phyloP scores from a whole-genome alignment of 306 rosid species.

The Acmispon strigosus region DNA sequence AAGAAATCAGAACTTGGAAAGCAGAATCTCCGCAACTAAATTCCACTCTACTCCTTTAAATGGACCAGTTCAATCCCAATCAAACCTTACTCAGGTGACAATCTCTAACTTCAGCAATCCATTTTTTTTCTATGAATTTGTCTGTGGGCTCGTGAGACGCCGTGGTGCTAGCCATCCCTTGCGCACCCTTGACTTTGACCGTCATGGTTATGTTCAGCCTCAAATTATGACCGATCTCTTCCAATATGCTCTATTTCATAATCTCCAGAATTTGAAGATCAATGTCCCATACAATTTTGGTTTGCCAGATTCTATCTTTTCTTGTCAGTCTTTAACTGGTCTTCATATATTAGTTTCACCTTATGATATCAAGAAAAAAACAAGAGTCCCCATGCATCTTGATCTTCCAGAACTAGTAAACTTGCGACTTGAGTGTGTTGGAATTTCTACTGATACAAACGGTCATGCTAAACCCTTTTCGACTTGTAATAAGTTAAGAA shows the following conservation, averaged over 20 bases:
- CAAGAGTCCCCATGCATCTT: not conserved
- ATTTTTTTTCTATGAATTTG: not conserved
- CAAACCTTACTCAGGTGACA: not conserved
- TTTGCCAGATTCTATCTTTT: not conserved
- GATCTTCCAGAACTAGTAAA: not conserved
- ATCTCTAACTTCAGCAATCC: not conserved
- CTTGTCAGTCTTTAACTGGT: not conserved
- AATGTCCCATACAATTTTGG: constrained; percentile 8
- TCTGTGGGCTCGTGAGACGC: not conserved
- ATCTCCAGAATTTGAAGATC: not conserved
- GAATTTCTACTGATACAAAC: not conserved
- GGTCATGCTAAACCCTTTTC: constrained; percentile 15
- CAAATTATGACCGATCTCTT: not conserved
- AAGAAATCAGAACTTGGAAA: not conserved
- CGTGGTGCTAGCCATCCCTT: not conserved
- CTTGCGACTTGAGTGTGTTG: not conserved
- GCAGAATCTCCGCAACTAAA: not conserved
- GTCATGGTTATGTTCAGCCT: not conserved
- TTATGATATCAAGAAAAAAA: not conserved
- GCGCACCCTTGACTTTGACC: not conserved
- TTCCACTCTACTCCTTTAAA: not conserved
- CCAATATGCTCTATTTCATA: not conserved
- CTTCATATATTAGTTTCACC: not conserved
- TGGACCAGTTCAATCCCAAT: not conserved
- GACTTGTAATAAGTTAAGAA: not conserved